These are phyloP conservation scores for Polyplosphaeria fusca DNA, from an alignment of 495 filamentous ascomycete species.

Conservation along the genomic window DNA sequence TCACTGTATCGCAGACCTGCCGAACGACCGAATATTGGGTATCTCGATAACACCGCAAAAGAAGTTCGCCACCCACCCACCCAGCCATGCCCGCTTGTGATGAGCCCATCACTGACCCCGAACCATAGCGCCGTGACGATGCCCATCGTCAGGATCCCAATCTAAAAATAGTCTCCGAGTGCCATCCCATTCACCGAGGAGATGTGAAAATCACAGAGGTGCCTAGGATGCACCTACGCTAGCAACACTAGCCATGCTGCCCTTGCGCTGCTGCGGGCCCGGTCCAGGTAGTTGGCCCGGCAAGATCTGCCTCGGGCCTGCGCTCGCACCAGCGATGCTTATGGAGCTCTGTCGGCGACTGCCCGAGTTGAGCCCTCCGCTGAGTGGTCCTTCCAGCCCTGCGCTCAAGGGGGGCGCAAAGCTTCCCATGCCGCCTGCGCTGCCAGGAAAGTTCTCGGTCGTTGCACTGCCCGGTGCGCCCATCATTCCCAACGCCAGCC, in stretches of 20 bases:
- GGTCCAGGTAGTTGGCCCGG: conserved; percentile 31
- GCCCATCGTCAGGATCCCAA: no score
- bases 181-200: no score
- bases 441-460: conserved; percentile 20
- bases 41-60: no score
- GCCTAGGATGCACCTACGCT: conserved; percentile 16
- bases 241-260: conserved; percentile 31
- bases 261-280: conserved; percentile 30
- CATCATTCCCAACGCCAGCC: conserved; percentile 24
- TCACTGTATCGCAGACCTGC: no score
- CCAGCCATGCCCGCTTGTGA: no score
- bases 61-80: no score
- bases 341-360: conserved; percentile 30
- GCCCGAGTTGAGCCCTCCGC: conserved; percentile 12
- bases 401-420: conserved; percentile 27
- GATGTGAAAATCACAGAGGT: no score
- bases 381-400: conserved; percentile 21
- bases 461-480: conserved; percentile 29
- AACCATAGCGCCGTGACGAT: no score
- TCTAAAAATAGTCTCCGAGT: no score
- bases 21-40: no score
- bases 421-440: conserved; percentile 14
- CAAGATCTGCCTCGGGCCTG: conserved; percentile 28
- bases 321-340: conserved; percentile 8
- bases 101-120: no score